Base-by-base conservation (phyloP, 2,329 filamentous ascomycete species). In the Fusarium sp. region DNA sequence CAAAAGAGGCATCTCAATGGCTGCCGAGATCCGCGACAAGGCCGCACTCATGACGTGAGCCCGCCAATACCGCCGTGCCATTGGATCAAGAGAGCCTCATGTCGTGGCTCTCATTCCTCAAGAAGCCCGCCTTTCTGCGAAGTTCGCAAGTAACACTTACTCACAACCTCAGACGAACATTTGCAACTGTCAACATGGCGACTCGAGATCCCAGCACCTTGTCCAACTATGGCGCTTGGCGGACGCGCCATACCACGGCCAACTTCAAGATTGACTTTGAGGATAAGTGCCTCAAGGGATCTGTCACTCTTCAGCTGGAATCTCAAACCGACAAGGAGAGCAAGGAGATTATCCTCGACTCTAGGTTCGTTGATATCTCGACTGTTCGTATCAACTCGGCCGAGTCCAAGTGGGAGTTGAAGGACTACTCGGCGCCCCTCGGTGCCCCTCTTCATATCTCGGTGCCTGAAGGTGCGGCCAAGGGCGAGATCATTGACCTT, bases 211-310 rank as follows among this genome's bases (percentile, higher is more conserved):
- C 95, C 63, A 97, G 95, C 83, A 98, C 97, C 30, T 85, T 97
- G 68, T 93, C 94, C 81, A 98, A 98, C 86, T 98, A 98, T 84
- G 92, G 94, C 83, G 92, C 93, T 66, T 98, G 95, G 92, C 88
- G 90, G 71, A 98, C 94, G 20, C 92, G 89, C 81, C 95, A 98
- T 85, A 97, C 95, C 23, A 92, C 90, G 23, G 93, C 94, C 67
- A 91, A 93, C 82, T 91, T 98, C 80, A 91, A 91, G 76, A 92
- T 98, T 77, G 92, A 97, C 79, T 99, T 98, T 82, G 90, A 93
- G 70, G 88, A 91, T 80, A 94, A 95, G 86, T 88, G 90, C 64
- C 88, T 98, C 73, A 89, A 89, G 70, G 97, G 97, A 27, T 92
- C 89, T 74, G 94, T 98, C 27, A 86, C 91, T 41, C 88, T 98